Conservation (phyloP, 2,329 filamentous ascomycete species). For the Colletotrichum theobromicola region DNA sequence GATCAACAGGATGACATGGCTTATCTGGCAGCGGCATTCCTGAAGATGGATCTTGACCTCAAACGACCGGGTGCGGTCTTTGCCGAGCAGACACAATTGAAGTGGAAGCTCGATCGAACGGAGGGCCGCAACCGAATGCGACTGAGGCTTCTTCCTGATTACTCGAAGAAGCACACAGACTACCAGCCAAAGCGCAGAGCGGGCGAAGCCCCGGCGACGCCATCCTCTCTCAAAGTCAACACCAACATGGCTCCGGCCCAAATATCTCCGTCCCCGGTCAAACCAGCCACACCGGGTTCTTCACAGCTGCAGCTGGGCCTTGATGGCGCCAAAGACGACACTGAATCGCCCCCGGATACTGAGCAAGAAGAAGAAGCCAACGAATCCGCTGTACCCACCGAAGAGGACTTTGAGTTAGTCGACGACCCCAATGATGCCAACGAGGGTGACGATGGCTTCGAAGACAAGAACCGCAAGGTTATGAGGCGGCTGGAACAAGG, state of each 20-base stretch:
- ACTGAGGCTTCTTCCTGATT: slow-evolving; percentile 82
- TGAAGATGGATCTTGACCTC: slow-evolving; percentile 79
- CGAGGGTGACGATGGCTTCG: slow-evolving; percentile 77
- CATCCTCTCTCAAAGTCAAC: slow-evolving; percentile 22
- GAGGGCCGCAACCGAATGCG: slow-evolving; percentile 97
- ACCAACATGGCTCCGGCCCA: slow-evolving; percentile 16
- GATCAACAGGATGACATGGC: slow-evolving; percentile 90
- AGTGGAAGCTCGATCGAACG: slow-evolving; percentile 94
- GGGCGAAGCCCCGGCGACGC: slow-evolving; percentile 13
- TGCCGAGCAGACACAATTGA: slow-evolving; percentile 65
- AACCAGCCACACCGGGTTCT: slow-evolving; percentile 26
- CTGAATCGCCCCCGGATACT: slow-evolving; percentile 23
- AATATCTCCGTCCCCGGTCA: slow-evolving; percentile 21
- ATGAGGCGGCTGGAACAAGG: slow-evolving; percentile 92
- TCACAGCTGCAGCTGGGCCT: slow-evolving; percentile 23
- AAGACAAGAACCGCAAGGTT: slow-evolving; percentile 98
- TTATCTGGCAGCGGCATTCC: slow-evolving; percentile 78
- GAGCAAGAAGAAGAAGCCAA: slow-evolving; percentile 30
- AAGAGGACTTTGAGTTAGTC: slow-evolving; percentile 95
- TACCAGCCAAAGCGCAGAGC: slow-evolving; percentile 83
- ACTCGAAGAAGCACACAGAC: slow-evolving; percentile 68
- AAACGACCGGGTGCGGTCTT: slow-evolving; percentile 83
- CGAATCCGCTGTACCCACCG: slow-evolving; percentile 51
- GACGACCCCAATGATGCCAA: slow-evolving; percentile 88
- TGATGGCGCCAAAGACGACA: slow-evolving; percentile 11